Evolutionary conservation across 2,329 filamentous ascomycete genomes (phyloP), one percentile per base, ranked within the genome.

Genomic region (Fusarium avenaceum): DNA sequence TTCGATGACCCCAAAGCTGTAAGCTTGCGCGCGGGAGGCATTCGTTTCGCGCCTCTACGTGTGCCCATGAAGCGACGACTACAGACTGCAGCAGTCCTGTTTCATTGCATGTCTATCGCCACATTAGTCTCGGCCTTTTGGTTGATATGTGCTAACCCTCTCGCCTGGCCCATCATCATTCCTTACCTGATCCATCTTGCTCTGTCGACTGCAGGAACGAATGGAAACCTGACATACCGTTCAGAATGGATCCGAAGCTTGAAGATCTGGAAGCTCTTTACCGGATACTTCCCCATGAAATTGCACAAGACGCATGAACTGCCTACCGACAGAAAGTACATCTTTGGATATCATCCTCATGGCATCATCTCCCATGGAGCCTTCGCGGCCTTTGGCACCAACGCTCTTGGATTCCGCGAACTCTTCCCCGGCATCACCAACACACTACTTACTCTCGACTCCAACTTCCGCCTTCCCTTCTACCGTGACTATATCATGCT

Each of bases 351-450:
- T 78, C 96, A 98, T 74, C 96, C 96, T 0, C 96, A 99, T 76
- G 95, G 96, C 24, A 98, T 99, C 78, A 97, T 99, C 75, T 96
- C 92, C 7, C 93, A 97, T 73, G 96, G 95, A n/a, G 95, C 94
- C 1, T 97, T 95, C 81, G 92, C 90, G 7, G 92, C 94, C 7
- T 98, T 98, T 75, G 92, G 86, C 6, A 98, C 95, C 1, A 94
- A 97, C 73, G 93, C 93, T 0, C 85, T 97, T 1, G 93, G 93
- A 0, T 98, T 97, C 78, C 86, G 88, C 1, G 88, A 92, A 57
- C 88, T 97, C 64, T 99, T 97, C 74, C 96, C 96, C 0, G 95
- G 94, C 62, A 97, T 99, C 78, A 97, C 92, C 45, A 98, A 98
- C 80, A 94, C 92, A 9, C 83, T 98, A 22, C 84, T 98, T 33